Evolutionary conservation across 768 basidiomycete genomes (phyloP).

Genomic region (Dentipellis sp.): DNA sequence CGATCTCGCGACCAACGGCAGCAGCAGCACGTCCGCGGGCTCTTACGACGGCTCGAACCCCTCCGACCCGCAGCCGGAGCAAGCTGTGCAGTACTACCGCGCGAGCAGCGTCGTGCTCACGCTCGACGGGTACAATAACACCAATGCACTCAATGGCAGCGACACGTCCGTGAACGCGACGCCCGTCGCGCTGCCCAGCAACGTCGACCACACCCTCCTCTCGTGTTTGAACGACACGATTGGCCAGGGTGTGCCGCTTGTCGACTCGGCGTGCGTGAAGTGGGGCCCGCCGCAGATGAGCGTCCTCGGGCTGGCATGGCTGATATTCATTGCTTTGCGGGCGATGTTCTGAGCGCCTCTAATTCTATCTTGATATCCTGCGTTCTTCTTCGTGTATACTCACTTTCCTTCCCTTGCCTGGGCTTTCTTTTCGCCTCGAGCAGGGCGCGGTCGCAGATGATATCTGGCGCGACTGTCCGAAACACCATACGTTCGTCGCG

Average conservation of each 20-base stretch:
- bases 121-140: constrained; percentile 21
- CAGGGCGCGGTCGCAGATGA: too few species aligned
- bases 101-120: constrained; percentile 16
- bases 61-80: constrained; percentile 17
- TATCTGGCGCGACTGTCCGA: too few species aligned
- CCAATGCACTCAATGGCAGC: constrained; percentile 12
- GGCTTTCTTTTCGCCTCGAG: neutral
- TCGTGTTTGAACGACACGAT: constrained; percentile 58
- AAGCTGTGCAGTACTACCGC: constrained; percentile 20
- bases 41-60: constrained; percentile 7
- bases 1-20: constrained; percentile 5
- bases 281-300: constrained; percentile 1
- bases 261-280: constrained; percentile 23
- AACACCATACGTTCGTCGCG: too few species aligned
- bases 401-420: neutral
- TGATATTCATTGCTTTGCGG: neutral
- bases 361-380: neutral
- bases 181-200: constrained; percentile 41
- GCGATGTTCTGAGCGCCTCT: neutral
- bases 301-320: neutral
- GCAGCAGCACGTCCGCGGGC: constrained; percentile 7
- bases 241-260: constrained; percentile 45
- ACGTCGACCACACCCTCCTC: constrained; percentile 40
- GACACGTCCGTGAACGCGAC: constrained; percentile 27
- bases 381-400: neutral